Conservation (phyloP, 176 grass and related monocot species). For the Oryza glaberrima region DNA sequence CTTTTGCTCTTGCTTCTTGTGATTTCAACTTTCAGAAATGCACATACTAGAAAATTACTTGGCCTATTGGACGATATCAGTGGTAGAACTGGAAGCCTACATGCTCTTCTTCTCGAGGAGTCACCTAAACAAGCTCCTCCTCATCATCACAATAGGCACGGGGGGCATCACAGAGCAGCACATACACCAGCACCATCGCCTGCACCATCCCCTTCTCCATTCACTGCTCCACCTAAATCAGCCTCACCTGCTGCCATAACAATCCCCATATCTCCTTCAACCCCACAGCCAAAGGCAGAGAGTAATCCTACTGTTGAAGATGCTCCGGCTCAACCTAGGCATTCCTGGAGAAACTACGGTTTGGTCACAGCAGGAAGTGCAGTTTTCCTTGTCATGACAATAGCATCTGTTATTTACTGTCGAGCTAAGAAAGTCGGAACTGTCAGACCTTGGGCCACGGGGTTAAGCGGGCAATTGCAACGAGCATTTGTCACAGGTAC, state of each 20-base stretch:
- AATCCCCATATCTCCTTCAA: slow-evolving; percentile 11
- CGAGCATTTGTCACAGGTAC: slow-evolving; percentile 72
- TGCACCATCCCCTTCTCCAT: slow-evolving; percentile 39
- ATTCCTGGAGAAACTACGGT: slow-evolving; percentile 23
- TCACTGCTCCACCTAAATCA: not conserved
- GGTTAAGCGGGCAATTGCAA: slow-evolving; percentile 76
- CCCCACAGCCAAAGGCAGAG: not conserved
- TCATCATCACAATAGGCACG: not conserved
- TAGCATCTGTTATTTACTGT: slow-evolving; percentile 43
- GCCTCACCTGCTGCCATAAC: slow-evolving; percentile 19
- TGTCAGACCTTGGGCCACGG: slow-evolving; percentile 76
- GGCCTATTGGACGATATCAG: slow-evolving; percentile 1
- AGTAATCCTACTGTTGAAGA: not conserved
- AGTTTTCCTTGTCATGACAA: slow-evolving; percentile 42
- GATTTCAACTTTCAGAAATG: slow-evolving; percentile 22
- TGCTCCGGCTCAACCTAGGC: not conserved
- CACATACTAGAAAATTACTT: slow-evolving; percentile 34
- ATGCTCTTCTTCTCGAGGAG: not conserved
- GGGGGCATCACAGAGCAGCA: not conserved
- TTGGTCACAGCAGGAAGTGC: slow-evolving; percentile 40
- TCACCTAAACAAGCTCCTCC: slow-evolving; percentile 12
- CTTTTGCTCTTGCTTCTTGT: not conserved
- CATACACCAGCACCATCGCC: not conserved
- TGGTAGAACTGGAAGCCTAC: slow-evolving; percentile 11
- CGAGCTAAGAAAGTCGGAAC: slow-evolving; percentile 54